phyloP scores from a whole-genome alignment of 805 yeast species.

The Metschnikowia cubensis region DNA sequence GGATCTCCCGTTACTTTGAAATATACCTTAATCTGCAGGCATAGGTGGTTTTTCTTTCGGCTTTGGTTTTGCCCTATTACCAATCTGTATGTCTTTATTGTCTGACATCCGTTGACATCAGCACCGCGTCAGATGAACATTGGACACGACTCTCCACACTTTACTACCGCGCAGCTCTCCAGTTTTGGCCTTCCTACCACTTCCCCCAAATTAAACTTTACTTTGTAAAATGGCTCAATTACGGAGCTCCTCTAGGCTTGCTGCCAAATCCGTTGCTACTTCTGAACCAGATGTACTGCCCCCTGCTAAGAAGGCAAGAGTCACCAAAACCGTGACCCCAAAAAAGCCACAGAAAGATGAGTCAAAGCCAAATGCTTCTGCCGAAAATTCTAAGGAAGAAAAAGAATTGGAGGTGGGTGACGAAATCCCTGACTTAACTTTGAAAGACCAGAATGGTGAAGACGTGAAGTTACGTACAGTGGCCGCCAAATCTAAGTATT shows the following conservation, averaged over 20 bases:
- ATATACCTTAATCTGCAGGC: no score
- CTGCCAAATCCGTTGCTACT: conserved; percentile 8
- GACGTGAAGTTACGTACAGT: conserved; percentile 35
- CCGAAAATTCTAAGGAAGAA: neutral
- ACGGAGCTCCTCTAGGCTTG: conserved; percentile 17
- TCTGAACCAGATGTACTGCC: neutral
- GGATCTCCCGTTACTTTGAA: no score
- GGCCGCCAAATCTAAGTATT: conserved; percentile 29
- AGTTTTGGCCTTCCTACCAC: neutral
- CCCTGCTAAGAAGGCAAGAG: neutral
- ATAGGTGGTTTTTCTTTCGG: no score
- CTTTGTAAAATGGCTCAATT: conserved; percentile 14
- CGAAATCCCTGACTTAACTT: conserved; percentile 57
- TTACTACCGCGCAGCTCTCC: neutral
- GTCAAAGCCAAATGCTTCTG: neutral
- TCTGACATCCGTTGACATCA: neutral
- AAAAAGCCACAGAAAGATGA: conserved; percentile 4
- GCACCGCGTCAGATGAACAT: neutral
- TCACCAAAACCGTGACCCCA: neutral
- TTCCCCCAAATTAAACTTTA: neutral
- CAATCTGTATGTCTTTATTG: neutral
- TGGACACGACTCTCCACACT: conserved; percentile 1
- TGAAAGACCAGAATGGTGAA: conserved; percentile 68
- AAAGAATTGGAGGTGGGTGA: conserved; percentile 51
- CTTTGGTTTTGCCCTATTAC: no score